These are phyloP conservation scores for Mucor piriformis DNA, from an alignment of 371 early-diverging fungal genomes.

Conservation along the genomic window DNA sequence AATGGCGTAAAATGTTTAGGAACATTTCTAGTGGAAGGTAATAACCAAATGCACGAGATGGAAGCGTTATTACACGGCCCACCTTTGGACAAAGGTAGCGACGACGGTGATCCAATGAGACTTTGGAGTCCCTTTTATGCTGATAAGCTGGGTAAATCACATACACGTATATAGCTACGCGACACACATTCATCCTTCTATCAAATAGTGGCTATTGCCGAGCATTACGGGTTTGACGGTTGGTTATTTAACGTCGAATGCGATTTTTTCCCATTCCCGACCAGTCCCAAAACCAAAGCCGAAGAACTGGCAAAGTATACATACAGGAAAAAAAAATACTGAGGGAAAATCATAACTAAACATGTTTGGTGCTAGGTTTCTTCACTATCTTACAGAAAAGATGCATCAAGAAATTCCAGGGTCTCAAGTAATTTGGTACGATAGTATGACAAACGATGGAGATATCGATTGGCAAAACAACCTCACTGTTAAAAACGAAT, in stretches of 20 bases:
- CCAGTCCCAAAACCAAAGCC: conserved; percentile 25
- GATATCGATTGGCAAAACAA: conserved; percentile 62
- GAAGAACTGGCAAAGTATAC: conserved; percentile 34
- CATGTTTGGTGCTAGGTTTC: conserved; percentile 29
- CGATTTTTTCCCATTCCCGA: conserved; percentile 36
- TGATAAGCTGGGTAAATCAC: conserved; percentile 54
- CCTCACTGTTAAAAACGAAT: conserved; percentile 47
- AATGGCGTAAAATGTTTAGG: conserved; percentile 61
- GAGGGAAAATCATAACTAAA: background rate
- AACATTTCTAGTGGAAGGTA: conserved; percentile 57
- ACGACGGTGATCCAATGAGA: conserved; percentile 11
- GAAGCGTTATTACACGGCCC: conserved; percentile 49
- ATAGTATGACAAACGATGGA: conserved; percentile 54
- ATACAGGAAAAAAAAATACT: background rate
- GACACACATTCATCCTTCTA: background rate
- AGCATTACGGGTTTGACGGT: conserved; percentile 68
- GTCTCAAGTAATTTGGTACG: conserved; percentile 62
- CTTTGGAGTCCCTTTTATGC: conserved; percentile 49
- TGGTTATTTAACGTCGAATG: conserved; percentile 72
- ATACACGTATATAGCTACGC: no score
- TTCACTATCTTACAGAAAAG: conserved; percentile 45
- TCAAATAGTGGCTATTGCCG: conserved; percentile 55
- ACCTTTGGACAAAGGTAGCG: background rate
- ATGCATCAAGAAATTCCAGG: conserved; percentile 56
- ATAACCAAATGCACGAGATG: conserved; percentile 41